A percentile compares a stretch with the other conserved stretches of the same genome.
Conservation (phyloP, 345 rosid genomes). For the Eucalyptus dawsonii region DNA sequence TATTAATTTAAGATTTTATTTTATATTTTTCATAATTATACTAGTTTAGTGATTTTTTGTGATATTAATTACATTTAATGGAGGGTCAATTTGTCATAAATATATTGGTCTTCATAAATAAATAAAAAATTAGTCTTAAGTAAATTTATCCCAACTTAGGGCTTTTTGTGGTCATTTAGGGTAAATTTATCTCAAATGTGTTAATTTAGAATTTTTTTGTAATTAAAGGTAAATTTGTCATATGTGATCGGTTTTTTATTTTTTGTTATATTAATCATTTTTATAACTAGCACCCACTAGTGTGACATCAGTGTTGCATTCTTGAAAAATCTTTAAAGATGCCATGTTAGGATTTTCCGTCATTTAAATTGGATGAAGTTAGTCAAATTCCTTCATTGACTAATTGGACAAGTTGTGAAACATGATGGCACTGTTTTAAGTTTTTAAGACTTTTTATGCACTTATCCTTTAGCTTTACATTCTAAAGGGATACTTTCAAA, state of each 20-base stretch:
- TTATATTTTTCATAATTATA: too few relatives aligned
- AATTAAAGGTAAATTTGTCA: rapidly evolving
- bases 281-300: rapidly evolving
- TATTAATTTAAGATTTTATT: too few relatives aligned
- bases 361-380: neutral
- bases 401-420: neutral
- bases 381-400: neutral
- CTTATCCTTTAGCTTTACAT: neutral
- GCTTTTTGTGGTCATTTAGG: too few relatives aligned
- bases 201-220: too few relatives aligned
- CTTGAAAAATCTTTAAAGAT: neutral
- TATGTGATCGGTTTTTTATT: rapidly evolving
- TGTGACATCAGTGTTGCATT: rapidly evolving
- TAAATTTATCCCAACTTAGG: too few relatives aligned
- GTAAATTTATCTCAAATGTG: rapidly evolving
- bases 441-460: neutral
- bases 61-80: rapidly evolving
- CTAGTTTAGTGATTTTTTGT: too few relatives aligned
- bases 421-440: neutral
- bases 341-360: neutral
- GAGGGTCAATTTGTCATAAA: too few relatives aligned
- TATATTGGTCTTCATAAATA: rapidly evolving
- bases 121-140: rapidly evolving
- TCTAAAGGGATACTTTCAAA: neutral
- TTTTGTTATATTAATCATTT: too few relatives aligned